These are phyloP conservation scores for Nicotiana sylvestris DNA, from an alignment of 257 asterid genomes.

Conservation along the genomic window DNA sequence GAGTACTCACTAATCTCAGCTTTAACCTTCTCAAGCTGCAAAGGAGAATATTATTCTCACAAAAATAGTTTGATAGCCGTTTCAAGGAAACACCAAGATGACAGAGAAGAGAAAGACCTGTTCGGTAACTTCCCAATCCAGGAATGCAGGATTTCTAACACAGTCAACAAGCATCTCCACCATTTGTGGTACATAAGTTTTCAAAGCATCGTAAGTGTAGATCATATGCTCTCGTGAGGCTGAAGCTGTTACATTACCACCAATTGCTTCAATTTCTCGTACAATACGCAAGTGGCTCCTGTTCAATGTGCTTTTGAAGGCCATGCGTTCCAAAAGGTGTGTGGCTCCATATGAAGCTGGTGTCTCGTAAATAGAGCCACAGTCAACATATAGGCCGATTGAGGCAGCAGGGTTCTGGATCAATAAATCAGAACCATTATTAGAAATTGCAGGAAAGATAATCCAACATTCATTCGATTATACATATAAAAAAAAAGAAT, in stretches of 20 bases:
- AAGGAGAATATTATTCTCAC: not conserved
- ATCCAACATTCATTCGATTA: not conserved
- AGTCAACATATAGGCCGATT: slow-evolving; percentile 75
- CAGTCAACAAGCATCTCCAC: slow-evolving; percentile 80
- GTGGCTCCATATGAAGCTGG: slow-evolving; percentile 74
- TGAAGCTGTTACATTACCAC: slow-evolving; percentile 71
- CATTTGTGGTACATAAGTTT: slow-evolving; percentile 77
- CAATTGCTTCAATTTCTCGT: slow-evolving; percentile 93
- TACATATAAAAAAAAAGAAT: not conserved
- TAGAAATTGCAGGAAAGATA: not conserved
- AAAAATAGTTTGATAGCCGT: not conserved
- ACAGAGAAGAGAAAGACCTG: slow-evolving; percentile 49
- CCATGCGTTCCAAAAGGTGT: slow-evolving; percentile 91
- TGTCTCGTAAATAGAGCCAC: slow-evolving; percentile 83
- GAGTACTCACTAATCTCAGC: slow-evolving; percentile 59
- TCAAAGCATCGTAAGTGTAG: slow-evolving; percentile 76
- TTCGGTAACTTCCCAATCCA: slow-evolving; percentile 94
- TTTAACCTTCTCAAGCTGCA: slow-evolving; percentile 59
- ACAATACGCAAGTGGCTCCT: slow-evolving; percentile 80
- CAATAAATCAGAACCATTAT: slow-evolving; percentile 4
- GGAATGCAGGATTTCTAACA: slow-evolving; percentile 84
- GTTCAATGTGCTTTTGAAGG: slow-evolving; percentile 82
- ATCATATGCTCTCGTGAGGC: slow-evolving; percentile 83
- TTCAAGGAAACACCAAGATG: not conserved
- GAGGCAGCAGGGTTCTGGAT: slow-evolving; percentile 77